phyloP scores from a whole-genome alignment of 1,284 basidiomycete species.

The Amylostereum areolatum region DNA sequence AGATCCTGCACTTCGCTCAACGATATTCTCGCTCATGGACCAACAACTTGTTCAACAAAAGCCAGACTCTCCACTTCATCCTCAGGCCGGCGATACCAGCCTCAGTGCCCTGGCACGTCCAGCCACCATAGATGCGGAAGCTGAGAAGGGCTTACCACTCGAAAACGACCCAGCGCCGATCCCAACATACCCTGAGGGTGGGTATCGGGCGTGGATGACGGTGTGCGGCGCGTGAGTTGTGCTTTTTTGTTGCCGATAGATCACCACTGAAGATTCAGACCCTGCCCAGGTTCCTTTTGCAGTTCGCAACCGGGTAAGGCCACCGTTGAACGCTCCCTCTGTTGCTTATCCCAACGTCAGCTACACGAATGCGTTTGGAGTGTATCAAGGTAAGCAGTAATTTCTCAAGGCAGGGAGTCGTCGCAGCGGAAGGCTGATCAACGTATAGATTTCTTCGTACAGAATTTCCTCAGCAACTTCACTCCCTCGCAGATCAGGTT shows the following conservation, averaged over 20 bases:
- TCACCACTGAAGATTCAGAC: too few species aligned
- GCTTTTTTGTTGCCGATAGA: background rate
- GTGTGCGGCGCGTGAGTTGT: background rate
- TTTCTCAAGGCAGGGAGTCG: background rate
- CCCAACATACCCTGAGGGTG: background rate
- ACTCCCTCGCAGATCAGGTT: slow-evolving; percentile 1
- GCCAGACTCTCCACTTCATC: too few species aligned
- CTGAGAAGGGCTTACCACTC: too few species aligned
- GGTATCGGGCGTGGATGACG: background rate
- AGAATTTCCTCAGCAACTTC: background rate
- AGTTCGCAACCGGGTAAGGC: background rate
- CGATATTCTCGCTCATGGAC: too few species aligned
- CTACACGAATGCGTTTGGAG: background rate
- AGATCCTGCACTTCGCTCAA: too few species aligned
- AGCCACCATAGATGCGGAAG: too few species aligned
- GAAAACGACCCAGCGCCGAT: too few species aligned
- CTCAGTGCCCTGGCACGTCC: too few species aligned
- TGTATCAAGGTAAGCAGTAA: background rate
- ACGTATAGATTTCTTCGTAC: background rate
- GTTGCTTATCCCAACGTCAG: background rate
- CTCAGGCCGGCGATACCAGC: too few species aligned
- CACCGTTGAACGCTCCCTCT: background rate
- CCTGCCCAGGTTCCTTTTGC: background rate
- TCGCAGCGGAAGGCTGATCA: background rate
- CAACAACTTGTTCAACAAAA: too few species aligned